Percentiles rank a stretch among this genome's conserved stretches.
Evolutionary conservation across 2,329 filamentous ascomycete species (phyloP).

Genomic region (Bipolaris sorokiniana): DNA sequence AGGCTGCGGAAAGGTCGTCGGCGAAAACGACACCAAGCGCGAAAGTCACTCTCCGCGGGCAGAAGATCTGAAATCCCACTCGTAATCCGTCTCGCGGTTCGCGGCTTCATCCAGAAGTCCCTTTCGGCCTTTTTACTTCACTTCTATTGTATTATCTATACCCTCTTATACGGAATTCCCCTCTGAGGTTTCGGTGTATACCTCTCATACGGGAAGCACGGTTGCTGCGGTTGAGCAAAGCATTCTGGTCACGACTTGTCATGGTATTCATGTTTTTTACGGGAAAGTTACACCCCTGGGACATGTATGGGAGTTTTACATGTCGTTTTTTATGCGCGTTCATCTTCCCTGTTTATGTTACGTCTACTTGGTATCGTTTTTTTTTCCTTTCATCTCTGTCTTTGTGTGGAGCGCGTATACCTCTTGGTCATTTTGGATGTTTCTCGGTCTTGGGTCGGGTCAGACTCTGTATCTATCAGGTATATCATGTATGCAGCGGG

Average conservation of each 20-base stretch:
- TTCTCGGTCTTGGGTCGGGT: slow-evolving; percentile 15
- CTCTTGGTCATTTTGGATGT: slow-evolving; percentile 24
- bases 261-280: slow-evolving; percentile 27
- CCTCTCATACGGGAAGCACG: slow-evolving; percentile 19
- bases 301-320: slow-evolving; percentile 11
- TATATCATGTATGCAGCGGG: slow-evolving; percentile 12
- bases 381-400: slow-evolving; percentile 1
- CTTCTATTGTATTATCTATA: slow-evolving; percentile 46
- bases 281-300: slow-evolving; percentile 21
- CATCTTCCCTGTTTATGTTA: slow-evolving; percentile 10
- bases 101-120: background rate
- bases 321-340: background rate
- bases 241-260: slow-evolving; percentile 35
- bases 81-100: slow-evolving; percentile 2
- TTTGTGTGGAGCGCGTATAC: slow-evolving; percentile 37
- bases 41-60: slow-evolving; percentile 44
- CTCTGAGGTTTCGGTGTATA: slow-evolving; percentile 16
- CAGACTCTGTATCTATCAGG: slow-evolving; percentile 28
- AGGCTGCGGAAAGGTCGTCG: slow-evolving; percentile 64
- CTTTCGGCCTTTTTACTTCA: slow-evolving; percentile 30
- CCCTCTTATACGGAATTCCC: slow-evolving; percentile 15
- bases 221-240: slow-evolving; percentile 26
- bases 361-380: slow-evolving; percentile 11
- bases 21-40: slow-evolving; percentile 41
- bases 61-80: slow-evolving; percentile 41